phyloP scores from a whole-genome alignment of 1,284 basidiomycete genomes.

The Phlebopus sp. region DNA sequence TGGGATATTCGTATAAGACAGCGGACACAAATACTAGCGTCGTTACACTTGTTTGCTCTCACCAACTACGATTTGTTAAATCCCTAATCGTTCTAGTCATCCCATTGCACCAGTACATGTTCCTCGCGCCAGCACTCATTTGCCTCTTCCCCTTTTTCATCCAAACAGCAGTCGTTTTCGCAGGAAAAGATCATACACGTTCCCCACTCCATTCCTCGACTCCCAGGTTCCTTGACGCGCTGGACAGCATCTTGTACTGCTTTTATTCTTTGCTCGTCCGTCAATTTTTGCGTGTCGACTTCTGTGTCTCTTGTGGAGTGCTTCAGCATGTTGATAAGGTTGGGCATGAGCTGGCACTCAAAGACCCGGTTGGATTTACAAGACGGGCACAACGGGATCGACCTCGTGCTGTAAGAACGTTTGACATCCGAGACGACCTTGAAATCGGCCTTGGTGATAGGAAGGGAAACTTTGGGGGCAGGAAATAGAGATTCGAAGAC shows the following conservation, averaged over 20 bases:
- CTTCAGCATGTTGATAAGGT: conserved; percentile 72
- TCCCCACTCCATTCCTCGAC: conserved; percentile 78
- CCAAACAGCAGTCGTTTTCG: conserved; percentile 62
- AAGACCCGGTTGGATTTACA: conserved; percentile 67
- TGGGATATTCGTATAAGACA: conserved; percentile 12
- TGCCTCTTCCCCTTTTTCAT: conserved; percentile 37
- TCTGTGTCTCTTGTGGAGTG: conserved; percentile 22
- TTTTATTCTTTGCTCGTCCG: conserved; percentile 59
- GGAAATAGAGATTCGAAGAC: conserved; percentile 73
- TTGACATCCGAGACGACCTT: conserved; percentile 48
- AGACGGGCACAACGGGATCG: conserved; percentile 54
- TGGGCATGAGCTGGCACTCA: conserved; percentile 87
- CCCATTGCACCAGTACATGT: conserved; percentile 71
- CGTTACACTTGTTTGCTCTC: conserved; percentile 5
- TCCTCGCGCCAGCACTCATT: conserved; percentile 72
- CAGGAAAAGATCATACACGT: conserved; percentile 82
- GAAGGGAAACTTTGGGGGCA: conserved; percentile 39
- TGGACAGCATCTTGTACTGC: conserved; percentile 52
- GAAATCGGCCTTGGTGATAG: conserved; percentile 57
- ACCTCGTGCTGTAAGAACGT: conserved; percentile 47
- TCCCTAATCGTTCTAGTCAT: conserved; percentile 33
- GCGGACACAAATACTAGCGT: conserved; percentile 25
- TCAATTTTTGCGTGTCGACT: conserved; percentile 35
- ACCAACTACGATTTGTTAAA: not conserved
- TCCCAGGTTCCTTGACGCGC: conserved; percentile 38